phyloP scores from a whole-genome alignment of 345 rosid genomes.

The Citrus medica region DNA sequence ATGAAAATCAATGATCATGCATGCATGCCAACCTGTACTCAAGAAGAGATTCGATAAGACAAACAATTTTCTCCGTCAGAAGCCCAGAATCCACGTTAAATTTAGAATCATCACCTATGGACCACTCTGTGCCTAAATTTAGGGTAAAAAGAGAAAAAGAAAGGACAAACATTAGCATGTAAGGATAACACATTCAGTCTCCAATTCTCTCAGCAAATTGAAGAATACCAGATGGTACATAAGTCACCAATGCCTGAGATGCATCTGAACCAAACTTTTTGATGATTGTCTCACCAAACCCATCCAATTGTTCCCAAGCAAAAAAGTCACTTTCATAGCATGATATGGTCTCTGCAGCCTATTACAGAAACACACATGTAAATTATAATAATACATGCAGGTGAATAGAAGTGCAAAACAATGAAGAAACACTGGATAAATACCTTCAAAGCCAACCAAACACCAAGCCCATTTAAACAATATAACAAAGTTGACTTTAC shows the following conservation, averaged over 20 bases:
- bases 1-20: conserved; percentile 2
- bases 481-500: conserved; percentile 37
- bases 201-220: conserved; percentile 9
- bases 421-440: neutral
- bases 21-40: conserved; percentile 57
- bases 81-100: conserved; percentile 43
- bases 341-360: conserved; percentile 75
- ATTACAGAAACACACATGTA: conserved; percentile 10
- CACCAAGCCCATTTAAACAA: conserved; percentile 74
- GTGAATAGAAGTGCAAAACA: neutral
- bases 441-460: conserved; percentile 83
- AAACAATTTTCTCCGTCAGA: conserved; percentile 45
- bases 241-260: conserved; percentile 31
- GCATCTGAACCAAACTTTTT: conserved; percentile 54
- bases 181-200: neutral
- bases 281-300: conserved; percentile 33
- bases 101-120: conserved; percentile 24
- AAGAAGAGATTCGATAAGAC: conserved; percentile 66
- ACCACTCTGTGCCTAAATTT: conserved; percentile 42
- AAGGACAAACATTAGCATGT: neutral
- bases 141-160: neutral
- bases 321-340: conserved; percentile 38
- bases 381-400: neutral
- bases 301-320: conserved; percentile 39
- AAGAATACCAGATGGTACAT: conserved; percentile 53